A percentile compares a stretch with the other conserved stretches of the same genome.
phyloP scores from a whole-genome alignment of 768 basidiomycete species.

The Trametopsis cervina region DNA sequence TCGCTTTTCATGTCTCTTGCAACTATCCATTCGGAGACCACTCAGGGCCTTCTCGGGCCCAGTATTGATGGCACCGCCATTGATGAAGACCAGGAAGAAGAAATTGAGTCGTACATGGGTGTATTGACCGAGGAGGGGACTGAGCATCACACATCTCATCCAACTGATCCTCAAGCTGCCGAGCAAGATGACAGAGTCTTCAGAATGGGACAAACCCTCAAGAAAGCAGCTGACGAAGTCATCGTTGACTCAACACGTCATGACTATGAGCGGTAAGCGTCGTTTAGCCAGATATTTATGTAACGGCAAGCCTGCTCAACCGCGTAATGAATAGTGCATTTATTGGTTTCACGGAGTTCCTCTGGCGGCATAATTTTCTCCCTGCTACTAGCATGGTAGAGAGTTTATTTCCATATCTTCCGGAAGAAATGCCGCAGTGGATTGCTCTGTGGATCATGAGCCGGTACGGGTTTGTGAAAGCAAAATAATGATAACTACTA shows the following conservation, averaged over 20 bases:
- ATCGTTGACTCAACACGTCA: slow-evolving; percentile 2
- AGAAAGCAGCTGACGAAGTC: background rate
- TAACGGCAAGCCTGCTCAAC: background rate
- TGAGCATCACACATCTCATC: no score
- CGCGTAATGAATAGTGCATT: background rate
- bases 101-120: background rate
- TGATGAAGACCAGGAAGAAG: background rate
- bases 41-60: no score
- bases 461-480: slow-evolving; percentile 2
- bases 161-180: background rate
- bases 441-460: slow-evolving; percentile 16
- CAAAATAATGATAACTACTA: background rate
- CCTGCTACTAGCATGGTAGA: background rate
- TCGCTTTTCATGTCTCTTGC: no score
- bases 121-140: background rate
- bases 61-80: background rate
- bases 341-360: background rate
- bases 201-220: background rate
- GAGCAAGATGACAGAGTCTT: background rate
- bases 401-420: background rate
- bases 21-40: no score
- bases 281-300: background rate
- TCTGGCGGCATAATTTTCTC: background rate
- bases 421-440: slow-evolving; percentile 10
- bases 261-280: background rate